Base-by-base conservation (phyloP, 176 grass and related monocot species). In the Miscanthus lutarioriparius region DNA sequence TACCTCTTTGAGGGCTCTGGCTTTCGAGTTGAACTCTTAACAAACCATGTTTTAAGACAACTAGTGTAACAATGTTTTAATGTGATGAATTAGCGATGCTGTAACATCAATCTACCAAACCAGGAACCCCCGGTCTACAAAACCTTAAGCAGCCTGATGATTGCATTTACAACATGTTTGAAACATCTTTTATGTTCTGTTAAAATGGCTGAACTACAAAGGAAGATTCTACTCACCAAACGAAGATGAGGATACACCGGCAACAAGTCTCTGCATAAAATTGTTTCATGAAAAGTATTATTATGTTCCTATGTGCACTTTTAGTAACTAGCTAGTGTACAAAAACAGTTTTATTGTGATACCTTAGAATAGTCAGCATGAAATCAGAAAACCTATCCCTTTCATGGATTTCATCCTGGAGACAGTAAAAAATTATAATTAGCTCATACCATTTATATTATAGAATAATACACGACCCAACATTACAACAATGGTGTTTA, bases 361-460 rank as follows among this genome's bases (percentile, higher is more conserved):
- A 98, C 96, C 96, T 98, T 84, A 98, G 74, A 90, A 98, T 98
- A 82, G 93, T 63, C 77, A 98, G 86, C 83, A 92, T 94, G 82
- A 98, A 98, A 93, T 98, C 96, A 54, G 96, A 98, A 93, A 90
- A 98, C 78, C 89, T 95, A 88, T 98, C 96, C 85, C 96, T 93
- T 90, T 98, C 96, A 79, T 98, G 96, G 86, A 98, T 93, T 95
- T 98, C 96, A 87, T 98, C 96, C 93, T 98, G 85, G 28, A 72
- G 51, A 78, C 12, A 66, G 28, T 26, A 33, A 86, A 70, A 28
- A 86, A 25, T 5, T 17, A 80, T 23, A 47, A 23, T 75, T 37
- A 89, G 65, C 36, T 81, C 33, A 64, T 45, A 80, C 7, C 20
- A 28, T 17, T 75, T 88, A 63, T 40, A 33, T 65, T 25, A 82